These are phyloP conservation scores for Diplosphaera chodatii DNA, from an alignment of 139 green algal species.

Conservation along the genomic window DNA sequence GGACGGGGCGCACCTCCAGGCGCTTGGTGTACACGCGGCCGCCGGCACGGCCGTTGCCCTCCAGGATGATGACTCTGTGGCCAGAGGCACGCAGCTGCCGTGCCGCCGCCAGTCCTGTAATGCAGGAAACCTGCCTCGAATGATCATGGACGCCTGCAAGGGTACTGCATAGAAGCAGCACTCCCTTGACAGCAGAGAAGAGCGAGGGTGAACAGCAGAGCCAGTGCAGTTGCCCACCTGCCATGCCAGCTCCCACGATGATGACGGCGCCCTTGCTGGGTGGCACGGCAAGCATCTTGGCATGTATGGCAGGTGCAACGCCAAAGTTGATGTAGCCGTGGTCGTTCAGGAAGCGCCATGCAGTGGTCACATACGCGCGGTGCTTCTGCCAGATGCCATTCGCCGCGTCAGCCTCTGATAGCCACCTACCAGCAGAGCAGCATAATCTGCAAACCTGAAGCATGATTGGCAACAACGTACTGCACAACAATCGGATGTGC, in stretches of 20 bases:
- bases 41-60: conserved; percentile 68
- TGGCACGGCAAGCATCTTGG: not conserved
- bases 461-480: no score
- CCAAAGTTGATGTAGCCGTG: conserved; percentile 91
- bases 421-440: conserved; percentile 12
- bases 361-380: conserved; percentile 22
- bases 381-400: conserved; percentile 15
- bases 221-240: no score
- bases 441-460: no score
- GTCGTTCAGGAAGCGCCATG: conserved; percentile 61
- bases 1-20: conserved; percentile 59
- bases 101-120: conserved; percentile 71
- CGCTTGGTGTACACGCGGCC: conserved; percentile 74
- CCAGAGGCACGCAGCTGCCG: conserved; percentile 73
- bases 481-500: no score
- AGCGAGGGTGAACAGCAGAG: no score
- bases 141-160: no score
- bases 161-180: no score
- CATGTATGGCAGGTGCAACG: conserved; percentile 32
- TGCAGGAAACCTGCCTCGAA: no score
- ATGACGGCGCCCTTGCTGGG: conserved; percentile 52
- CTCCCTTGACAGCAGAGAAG: no score
- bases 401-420: conserved; percentile 40
- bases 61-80: conserved; percentile 77
- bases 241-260: conserved; percentile 84